Base-by-base conservation (phyloP, 2,329 filamentous ascomycete species). In the Knufia petricola region DNA sequence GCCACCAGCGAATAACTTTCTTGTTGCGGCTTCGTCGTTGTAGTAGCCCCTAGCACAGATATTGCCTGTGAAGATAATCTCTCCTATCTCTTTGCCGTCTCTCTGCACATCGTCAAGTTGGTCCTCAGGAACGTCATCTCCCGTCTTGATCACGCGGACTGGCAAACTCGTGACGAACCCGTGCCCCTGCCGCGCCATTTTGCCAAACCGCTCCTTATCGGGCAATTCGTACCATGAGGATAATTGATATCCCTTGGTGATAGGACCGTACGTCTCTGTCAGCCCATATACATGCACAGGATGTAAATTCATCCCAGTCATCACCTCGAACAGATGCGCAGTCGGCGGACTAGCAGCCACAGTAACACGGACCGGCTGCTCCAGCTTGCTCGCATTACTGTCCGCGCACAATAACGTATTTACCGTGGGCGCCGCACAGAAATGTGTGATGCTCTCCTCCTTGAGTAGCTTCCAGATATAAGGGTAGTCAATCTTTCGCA, bases 361-460 rank as follows among this genome's bases (percentile, higher is more conserved):
- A 0, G 89, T 95, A 4, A 98, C 92, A 13, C 81, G 76, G 8
- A 96, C 88, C 0, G 81, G 78, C 1, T 79, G 68, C 0, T 80
- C 72, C 1, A 98, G 73, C 41, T 67, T 76, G 56, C 76, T 77
- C 2, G 92, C 90, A 64, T 88, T 82, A 34, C 82, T 75, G 2
- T 85, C 77, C 10, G 84, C 84, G 62, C 92, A 95, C 2, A 98
- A 78, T 1, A 96, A 70, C 0, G 90, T 98, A 64, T 96, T 96
- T 46, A 98, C 92, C 0, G 92, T 98, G 0, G 92, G 92, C 0
- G 90, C 92, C 1, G 90, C 90, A 61, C 90, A 94, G 70, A 94
- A 96, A 66, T 98, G 92, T 0, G 88, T 96, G 55, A 98, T 84
- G 4, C 78, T 73, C 66, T 96, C 86, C 46, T 87, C 78, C 61